phyloP scores from a whole-genome alignment of 2,329 filamentous ascomycete species.

The Sporothrix dimorphospora region DNA sequence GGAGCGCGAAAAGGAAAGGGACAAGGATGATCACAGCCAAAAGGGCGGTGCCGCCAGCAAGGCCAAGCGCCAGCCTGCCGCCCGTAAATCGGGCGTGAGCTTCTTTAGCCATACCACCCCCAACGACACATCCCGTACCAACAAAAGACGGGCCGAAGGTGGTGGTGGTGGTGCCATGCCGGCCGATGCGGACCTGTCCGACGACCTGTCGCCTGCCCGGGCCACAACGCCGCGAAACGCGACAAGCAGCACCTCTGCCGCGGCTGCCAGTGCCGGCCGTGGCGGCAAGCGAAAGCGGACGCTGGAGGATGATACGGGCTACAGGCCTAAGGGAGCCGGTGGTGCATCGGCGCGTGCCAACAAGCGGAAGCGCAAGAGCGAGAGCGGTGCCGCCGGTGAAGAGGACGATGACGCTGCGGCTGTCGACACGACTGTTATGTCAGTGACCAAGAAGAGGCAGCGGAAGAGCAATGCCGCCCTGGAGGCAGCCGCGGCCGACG shows the following conservation, averaged over 20 bases:
- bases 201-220: constrained; percentile 32
- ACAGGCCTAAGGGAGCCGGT: constrained; percentile 60
- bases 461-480: constrained; percentile 42
- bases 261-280: constrained; percentile 35
- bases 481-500: background rate
- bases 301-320: constrained; percentile 60
- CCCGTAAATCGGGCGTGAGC: background rate
- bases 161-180: constrained; percentile 45
- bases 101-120: background rate
- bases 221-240: constrained; percentile 22
- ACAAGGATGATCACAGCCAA: constrained; percentile 40
- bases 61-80: constrained; percentile 26
- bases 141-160: constrained; percentile 35
- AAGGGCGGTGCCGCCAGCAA: constrained; percentile 30
- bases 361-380: constrained; percentile 64
- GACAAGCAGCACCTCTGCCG: constrained; percentile 27
- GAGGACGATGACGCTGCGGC: constrained; percentile 34
- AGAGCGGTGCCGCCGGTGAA: constrained; percentile 41
- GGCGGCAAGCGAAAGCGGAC: constrained; percentile 56
- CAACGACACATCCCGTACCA: too few species aligned
- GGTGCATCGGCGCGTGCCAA: constrained; percentile 45
- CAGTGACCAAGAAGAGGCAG: constrained; percentile 35
- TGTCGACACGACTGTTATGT: constrained; percentile 14
- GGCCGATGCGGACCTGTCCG: constrained; percentile 29
- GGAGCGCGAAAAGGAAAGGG: constrained; percentile 41